Base-by-base conservation (phyloP, 2,329 filamentous ascomycete species). In the Arthrinium puccinioides region DNA sequence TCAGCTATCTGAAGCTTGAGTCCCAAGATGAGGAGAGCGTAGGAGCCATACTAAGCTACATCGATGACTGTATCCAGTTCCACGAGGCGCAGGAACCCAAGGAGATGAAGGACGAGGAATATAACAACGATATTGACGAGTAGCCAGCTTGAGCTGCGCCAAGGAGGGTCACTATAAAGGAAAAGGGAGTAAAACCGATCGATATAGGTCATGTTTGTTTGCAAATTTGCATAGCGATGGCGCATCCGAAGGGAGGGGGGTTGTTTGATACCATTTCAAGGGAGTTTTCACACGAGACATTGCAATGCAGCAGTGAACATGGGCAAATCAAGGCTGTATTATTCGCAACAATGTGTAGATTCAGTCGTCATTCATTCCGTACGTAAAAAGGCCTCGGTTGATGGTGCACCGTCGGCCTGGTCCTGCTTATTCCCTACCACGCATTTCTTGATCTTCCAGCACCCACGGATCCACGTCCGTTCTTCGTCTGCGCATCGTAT, bases 11-110 rank as follows among this genome's bases (percentile, higher is more conserved):
- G 40, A 87, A 89, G 64, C 69, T 97, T 30, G 86, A 97, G 55
- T 84, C 82, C 20, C 84, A 92, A 47, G 82, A 94, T 52, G 90
- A 97, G 63, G 88, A 97, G 52, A 97, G 90, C 54, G 81, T 97
- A 4, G 82, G 75, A 2, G 80, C 67, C 65, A 67, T 78, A 46
- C 61, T 74, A 52, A 74, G 72, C 47, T 73, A 69, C 52, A 60
- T 76, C 48, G 74, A 74, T 32, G 63, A 66, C 55, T 77, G 72
- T 48, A 58, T 59, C 34, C 56, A 58, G 26, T 58, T 54, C 38
- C 53, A 59, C 41, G 56, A 59, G 36, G 55, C 56, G 5, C 56
- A 59, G 36, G 56, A 59, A 43, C 56, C 56, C 3, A 54, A 45
- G 39, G 56, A 59, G 41, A 21, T 59, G 23, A 59, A 57, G 38